These are phyloP conservation scores for Aspergillus floridensis DNA, from an alignment of 2,329 filamentous ascomycete species.

Conservation along the genomic window DNA sequence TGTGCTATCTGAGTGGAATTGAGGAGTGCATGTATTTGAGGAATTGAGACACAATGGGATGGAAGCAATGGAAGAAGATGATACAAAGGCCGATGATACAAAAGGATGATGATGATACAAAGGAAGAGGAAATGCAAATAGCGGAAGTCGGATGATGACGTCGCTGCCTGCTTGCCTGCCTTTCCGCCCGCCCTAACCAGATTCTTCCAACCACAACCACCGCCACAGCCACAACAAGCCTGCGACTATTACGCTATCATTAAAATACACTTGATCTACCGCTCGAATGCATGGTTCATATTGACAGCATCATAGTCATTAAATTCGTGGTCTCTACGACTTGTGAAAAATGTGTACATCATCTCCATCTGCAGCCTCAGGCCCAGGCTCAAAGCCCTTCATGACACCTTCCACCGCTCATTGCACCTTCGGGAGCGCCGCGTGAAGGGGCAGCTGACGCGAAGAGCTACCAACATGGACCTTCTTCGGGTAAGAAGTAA, in stretches of 20 bases:
- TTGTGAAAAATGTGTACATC: slow-evolving; percentile 1
- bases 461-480: slow-evolving; percentile 60
- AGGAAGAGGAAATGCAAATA: slow-evolving; percentile 1
- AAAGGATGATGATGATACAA: slow-evolving; percentile 8
- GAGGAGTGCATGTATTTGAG: neutral
- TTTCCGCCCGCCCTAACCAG: neutral
- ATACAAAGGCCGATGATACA: slow-evolving; percentile 35
- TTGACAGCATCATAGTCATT: neutral
- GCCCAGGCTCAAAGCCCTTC: too few relatives aligned
- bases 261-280: neutral
- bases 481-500: slow-evolving; percentile 56
- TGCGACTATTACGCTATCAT: neutral
- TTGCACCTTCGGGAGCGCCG: slow-evolving; percentile 31
- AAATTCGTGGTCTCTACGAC: slow-evolving; percentile 8
- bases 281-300: neutral
- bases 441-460: slow-evolving; percentile 53
- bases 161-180: neutral
- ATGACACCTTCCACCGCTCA: slow-evolving; percentile 8
- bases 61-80: neutral
- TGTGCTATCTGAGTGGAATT: neutral
- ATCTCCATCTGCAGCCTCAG: neutral
- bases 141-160: slow-evolving; percentile 11
- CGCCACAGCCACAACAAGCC: neutral
- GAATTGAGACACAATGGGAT: neutral
- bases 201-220: neutral